Percentiles rank a stretch among this genome's conserved stretches.
Evolutionary conservation across 2,329 filamentous ascomycete species (phyloP).

Genomic region (Hypomyces perniciosus): DNA sequence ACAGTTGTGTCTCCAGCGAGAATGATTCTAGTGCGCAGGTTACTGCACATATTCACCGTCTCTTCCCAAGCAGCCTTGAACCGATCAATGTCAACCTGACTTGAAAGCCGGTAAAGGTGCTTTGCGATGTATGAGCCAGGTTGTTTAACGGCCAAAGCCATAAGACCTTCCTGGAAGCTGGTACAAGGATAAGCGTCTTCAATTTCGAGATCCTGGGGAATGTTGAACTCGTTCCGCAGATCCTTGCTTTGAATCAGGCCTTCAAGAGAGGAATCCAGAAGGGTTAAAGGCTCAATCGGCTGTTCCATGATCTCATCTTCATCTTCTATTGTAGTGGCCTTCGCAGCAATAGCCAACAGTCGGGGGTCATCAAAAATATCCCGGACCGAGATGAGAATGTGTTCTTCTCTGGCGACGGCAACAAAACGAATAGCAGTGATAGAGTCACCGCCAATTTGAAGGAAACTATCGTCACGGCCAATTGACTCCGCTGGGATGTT

Average conservation of each 20-base stretch:
- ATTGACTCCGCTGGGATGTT: slow-evolving; percentile 9
- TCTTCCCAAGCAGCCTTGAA: slow-evolving; percentile 14
- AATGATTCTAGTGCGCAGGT: slow-evolving; percentile 11
- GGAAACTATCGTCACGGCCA: slow-evolving; percentile 14
- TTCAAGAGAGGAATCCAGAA: background rate
- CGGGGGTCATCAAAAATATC: slow-evolving; percentile 4
- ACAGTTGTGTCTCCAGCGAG: background rate
- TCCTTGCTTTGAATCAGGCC: background rate
- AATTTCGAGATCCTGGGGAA: slow-evolving; percentile 1
- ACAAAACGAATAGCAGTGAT: slow-evolving; percentile 19
- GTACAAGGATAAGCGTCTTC: slow-evolving; percentile 7
- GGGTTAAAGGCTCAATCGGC: background rate
- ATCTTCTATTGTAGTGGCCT: background rate
- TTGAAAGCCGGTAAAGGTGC: slow-evolving; percentile 18
- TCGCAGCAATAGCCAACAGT: background rate
- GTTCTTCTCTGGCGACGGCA: background rate
- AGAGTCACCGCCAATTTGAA: slow-evolving; percentile 19
- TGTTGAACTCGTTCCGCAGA: background rate
- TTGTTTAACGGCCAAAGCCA: slow-evolving; percentile 26
- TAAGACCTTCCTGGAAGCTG: slow-evolving; percentile 32
- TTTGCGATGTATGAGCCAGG: slow-evolving; percentile 30
- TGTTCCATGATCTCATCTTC: background rate
- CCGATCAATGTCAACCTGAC: slow-evolving; percentile 13
- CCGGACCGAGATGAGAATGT: background rate
- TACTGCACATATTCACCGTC: background rate